Percentiles rank a stretch among this genome's conserved stretches.
phyloP scores from a whole-genome alignment of 768 basidiomycete species.

The Macrocybe gigantea region DNA sequence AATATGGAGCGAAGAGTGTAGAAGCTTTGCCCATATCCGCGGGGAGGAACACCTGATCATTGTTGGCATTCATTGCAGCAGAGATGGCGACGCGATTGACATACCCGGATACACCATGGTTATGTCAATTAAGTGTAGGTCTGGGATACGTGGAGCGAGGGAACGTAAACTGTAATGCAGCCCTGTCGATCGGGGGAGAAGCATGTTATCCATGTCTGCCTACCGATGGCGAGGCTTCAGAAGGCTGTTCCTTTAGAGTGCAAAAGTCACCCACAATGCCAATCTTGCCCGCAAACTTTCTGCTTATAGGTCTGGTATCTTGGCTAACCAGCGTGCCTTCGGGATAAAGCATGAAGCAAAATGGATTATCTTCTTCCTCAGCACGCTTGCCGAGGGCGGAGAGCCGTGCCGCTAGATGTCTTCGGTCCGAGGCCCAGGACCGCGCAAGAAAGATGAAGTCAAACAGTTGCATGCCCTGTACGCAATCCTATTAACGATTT shows the following conservation, averaged over 20 bases:
- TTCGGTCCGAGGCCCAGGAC: slow-evolving; percentile 83
- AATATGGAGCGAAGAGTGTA: slow-evolving; percentile 92
- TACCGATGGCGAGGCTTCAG: slow-evolving; percentile 21
- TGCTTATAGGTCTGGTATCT: slow-evolving; percentile 79
- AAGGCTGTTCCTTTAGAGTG: background rate
- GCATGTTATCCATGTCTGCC: slow-evolving; percentile 74
- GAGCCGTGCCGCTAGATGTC: slow-evolving; percentile 59
- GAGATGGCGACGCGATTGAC: background rate
- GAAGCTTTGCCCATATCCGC: slow-evolving; percentile 80
- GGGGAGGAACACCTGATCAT: slow-evolving; percentile 61
- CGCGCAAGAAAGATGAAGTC: slow-evolving; percentile 90
- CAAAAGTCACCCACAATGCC: slow-evolving; percentile 65
- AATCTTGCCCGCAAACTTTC: slow-evolving; percentile 82
- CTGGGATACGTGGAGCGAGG: slow-evolving; percentile 69
- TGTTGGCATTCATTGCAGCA: slow-evolving; percentile 4
- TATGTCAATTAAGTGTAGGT: slow-evolving; percentile 80
- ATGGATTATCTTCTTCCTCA: slow-evolving; percentile 60
- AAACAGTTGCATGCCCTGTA: slow-evolving; percentile 91
- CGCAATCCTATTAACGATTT: slow-evolving; percentile 1
- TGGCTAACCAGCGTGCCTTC: slow-evolving; percentile 93
- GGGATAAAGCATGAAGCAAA: slow-evolving; percentile 87
- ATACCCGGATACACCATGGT: slow-evolving; percentile 89
- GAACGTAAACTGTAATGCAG: slow-evolving; percentile 80
- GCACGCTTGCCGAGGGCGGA: slow-evolving; percentile 64
- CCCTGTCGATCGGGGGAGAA: slow-evolving; percentile 92